A percentile compares a stretch with the other conserved stretches of the same genome.
These are phyloP conservation scores for Corchorus capsularis DNA, from an alignment of 345 rosid genomes.

Conservation along the genomic window DNA sequence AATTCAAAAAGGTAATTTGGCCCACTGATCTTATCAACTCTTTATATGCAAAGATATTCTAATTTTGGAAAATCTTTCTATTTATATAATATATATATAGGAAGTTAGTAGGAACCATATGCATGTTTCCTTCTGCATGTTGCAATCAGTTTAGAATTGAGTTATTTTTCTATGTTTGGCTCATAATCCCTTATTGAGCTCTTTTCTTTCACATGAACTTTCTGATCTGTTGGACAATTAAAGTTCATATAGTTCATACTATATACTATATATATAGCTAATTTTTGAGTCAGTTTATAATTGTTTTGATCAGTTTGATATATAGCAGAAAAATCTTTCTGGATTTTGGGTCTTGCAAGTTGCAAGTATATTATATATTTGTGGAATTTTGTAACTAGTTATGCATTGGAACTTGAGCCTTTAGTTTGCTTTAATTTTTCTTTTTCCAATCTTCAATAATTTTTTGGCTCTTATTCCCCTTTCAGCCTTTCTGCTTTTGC, in stretches of 20 bases:
- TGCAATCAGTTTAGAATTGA: not conserved
- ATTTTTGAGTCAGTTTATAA: not conserved
- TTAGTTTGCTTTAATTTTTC: not conserved
- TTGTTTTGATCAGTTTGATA: not conserved
- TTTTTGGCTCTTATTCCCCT: not conserved
- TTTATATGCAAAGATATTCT: not conserved
- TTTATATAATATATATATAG: not conserved
- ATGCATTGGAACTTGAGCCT: conserved; percentile 14
- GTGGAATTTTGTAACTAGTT: not conserved
- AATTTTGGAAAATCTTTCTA: not conserved
- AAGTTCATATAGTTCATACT: too few relatives aligned
- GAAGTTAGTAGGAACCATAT: not conserved
- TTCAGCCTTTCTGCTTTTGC: too few relatives aligned
- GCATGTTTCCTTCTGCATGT: not conserved
- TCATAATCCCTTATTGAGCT: not conserved
- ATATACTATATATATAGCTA: not conserved
- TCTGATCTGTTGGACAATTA: not conserved
- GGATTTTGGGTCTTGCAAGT: not conserved
- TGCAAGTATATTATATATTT: not conserved
- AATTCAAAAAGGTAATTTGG: conserved; percentile 1
- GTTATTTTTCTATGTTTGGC: not conserved
- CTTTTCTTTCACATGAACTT: not conserved
- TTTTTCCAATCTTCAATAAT: not conserved
- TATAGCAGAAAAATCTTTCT: not conserved
- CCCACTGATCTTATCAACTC: not conserved